Percentiles rank a stretch among this genome's conserved stretches.
phyloP scores from a whole-genome alignment of 768 basidiomycete species.

The Leccinellum rugosiceps region DNA sequence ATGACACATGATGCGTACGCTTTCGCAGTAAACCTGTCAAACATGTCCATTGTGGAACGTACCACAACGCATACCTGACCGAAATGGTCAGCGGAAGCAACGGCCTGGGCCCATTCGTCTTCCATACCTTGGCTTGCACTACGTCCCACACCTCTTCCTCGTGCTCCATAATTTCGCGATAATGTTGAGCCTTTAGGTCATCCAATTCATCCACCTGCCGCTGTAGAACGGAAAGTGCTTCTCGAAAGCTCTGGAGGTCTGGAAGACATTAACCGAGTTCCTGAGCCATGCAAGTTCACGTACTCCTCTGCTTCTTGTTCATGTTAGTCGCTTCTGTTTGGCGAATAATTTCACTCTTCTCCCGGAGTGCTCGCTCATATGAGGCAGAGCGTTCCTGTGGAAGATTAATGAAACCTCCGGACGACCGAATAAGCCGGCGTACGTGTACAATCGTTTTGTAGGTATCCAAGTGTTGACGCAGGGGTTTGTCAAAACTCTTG shows the following conservation, averaged over 20 bases:
- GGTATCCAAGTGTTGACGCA: constrained; percentile 78
- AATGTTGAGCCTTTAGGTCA: constrained; percentile 78
- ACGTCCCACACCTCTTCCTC: constrained; percentile 96
- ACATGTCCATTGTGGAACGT: constrained; percentile 88
- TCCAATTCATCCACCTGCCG: constrained; percentile 91
- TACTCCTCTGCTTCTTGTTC: constrained; percentile 84
- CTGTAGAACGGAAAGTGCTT: constrained; percentile 77
- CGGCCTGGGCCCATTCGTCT: background rate
- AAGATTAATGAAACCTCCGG: constrained; percentile 2
- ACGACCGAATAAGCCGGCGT: constrained; percentile 18
- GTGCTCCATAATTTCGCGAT: constrained; percentile 85
- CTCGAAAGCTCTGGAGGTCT: constrained; percentile 89
- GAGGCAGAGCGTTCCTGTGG: constrained; percentile 75
- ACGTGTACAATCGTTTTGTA: constrained; percentile 76
- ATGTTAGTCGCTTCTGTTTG: constrained; percentile 83
- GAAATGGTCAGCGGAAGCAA: constrained; percentile 13
- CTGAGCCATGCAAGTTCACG: constrained; percentile 27
- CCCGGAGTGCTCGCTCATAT: constrained; percentile 79
- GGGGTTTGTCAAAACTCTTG: constrained; percentile 83
- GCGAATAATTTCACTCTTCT: constrained; percentile 81
- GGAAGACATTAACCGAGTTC: constrained; percentile 9
- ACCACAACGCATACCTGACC: constrained; percentile 73
- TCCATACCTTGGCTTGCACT: constrained; percentile 74
- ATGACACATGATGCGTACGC: constrained; percentile 51
- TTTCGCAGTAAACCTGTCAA: constrained; percentile 83